phyloP scores from a whole-genome alignment of 495 filamentous ascomycete genomes.

The Aspergillus nidulans region DNA sequence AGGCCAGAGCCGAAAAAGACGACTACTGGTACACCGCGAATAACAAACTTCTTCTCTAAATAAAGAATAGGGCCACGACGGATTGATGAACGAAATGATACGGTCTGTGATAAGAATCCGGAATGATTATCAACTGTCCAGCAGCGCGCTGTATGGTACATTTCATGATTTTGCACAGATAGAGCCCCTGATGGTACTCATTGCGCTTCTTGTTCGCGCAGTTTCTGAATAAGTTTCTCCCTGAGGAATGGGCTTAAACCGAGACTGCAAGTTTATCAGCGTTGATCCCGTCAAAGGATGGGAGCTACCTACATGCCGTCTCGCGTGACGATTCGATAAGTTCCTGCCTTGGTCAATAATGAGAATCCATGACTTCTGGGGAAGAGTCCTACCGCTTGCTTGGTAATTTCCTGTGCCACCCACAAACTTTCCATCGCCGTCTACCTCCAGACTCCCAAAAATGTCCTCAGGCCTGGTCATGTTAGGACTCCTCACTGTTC shows the following conservation, averaged over 20 bases:
- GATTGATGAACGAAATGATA: background rate
- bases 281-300: background rate
- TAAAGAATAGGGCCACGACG: constrained; percentile 18
- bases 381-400: constrained; percentile 42
- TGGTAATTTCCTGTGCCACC: constrained; percentile 56
- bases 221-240: constrained; percentile 50
- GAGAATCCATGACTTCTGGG: background rate
- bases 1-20: constrained; percentile 40
- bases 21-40: constrained; percentile 66
- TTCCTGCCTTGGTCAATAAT: constrained; percentile 29
- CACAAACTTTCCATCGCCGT: constrained; percentile 69
- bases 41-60: constrained; percentile 81
- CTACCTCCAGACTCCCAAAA: constrained; percentile 85
- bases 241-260: constrained; percentile 54
- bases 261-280: constrained; percentile 36
- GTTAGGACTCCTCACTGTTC: background rate
- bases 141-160: constrained; percentile 16
- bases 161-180: constrained; percentile 17
- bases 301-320: constrained; percentile 54
- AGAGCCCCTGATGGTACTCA: constrained; percentile 9
- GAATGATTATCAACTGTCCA: constrained; percentile 15
- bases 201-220: constrained; percentile 31
- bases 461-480: constrained; percentile 71
- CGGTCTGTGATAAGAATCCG: background rate
- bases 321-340: constrained; percentile 53